A percentile compares a stretch with the other conserved stretches of the same genome.
Evolutionary conservation across 1,139 yeast genomes (phyloP).

Genomic region (Pichia sp.): DNA sequence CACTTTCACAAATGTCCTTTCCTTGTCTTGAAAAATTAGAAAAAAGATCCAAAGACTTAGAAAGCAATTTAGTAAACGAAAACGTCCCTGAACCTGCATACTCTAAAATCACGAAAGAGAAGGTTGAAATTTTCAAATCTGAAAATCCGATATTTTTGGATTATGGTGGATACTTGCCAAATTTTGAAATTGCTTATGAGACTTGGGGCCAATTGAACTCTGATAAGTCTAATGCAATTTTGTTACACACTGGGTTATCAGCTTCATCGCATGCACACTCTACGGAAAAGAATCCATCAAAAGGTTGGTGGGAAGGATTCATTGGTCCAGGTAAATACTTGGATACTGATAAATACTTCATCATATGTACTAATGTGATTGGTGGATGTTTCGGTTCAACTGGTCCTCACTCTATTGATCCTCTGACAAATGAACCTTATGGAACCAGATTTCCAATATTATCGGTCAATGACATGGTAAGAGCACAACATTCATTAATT

Average conservation of each 20-base stretch:
- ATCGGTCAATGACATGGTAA: conserved; percentile 81
- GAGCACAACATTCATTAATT: conserved; percentile 74
- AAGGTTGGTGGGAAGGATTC: conserved; percentile 96
- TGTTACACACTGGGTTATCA: conserved; percentile 84
- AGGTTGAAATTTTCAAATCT: conserved; percentile 44
- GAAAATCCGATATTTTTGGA: conserved; percentile 60
- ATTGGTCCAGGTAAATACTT: conserved; percentile 77
- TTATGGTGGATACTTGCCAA: conserved; percentile 72
- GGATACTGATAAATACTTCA: conserved; percentile 74
- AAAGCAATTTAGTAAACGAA: conserved; percentile 7
- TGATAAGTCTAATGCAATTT: conserved; percentile 58
- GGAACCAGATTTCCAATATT: conserved; percentile 86
- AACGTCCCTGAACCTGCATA: conserved; percentile 81
- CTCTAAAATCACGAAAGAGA: conserved; percentile 63
- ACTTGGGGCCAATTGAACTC: conserved; percentile 76
- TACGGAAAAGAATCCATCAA: conserved; percentile 55
- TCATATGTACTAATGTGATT: conserved; percentile 81
- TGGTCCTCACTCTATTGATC: conserved; percentile 81
- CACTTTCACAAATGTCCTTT: conserved; percentile 54
- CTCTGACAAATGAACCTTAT: conserved; percentile 57
- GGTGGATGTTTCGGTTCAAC: conserved; percentile 97
- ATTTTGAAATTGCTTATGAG: conserved; percentile 78
- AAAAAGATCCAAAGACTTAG: conserved; percentile 41
- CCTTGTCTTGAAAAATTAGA: conserved; percentile 84
- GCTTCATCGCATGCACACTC: conserved; percentile 96